Evolutionary conservation across 202 grass and related monocot species (phyloP), one percentile per base, ranked within the genome.

Genomic region (Alloteropsis angusta): DNA sequence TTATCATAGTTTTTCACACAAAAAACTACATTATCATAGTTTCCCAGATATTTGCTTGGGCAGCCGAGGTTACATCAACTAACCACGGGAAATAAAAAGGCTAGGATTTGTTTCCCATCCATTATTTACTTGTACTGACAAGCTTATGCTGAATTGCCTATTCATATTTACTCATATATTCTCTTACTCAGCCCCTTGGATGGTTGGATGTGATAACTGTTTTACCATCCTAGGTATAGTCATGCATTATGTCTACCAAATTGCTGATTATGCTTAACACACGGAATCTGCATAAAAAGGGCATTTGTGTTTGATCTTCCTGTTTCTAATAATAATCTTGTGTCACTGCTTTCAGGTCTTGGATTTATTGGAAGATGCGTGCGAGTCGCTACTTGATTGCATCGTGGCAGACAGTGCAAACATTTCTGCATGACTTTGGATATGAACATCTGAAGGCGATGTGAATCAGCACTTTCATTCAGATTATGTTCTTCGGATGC

Each of bases 281-380:
- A 81, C 50, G 41, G 50, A n/a, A 45, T 50, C 37, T 60, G 73
- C 42, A 52, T 34, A 39, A 41, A 25, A 65, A 21, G 41, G 38
- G 9, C 22, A 48, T 22, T 46, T 25, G 6, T 50, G 28, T 21
- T 73, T 7, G 14, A n/a, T 60, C 15, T 55, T 42, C 21, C 6
- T n/a, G 63, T 6, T 6, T 14, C 2, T 30, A 38, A 36, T 25
- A 53, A 67, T 39, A 14, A 48, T 77, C 3, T 46, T 46, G 52
- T 39, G 46, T 0, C 17, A 52, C 74, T 85, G 32, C 48, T 84
- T 81, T 78, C 80, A 98, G 95, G 95, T 98, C 47, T 65, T 98
- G 78, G 91, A 98, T 85, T 48, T 98, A 21, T 72, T 98, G 71
- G 91, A 94, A 82, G 95, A 98, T 87, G 91, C 95, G 58, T 98